Base-by-base conservation (phyloP, 306 rosid species). In the Dryas octopetala region DNA sequence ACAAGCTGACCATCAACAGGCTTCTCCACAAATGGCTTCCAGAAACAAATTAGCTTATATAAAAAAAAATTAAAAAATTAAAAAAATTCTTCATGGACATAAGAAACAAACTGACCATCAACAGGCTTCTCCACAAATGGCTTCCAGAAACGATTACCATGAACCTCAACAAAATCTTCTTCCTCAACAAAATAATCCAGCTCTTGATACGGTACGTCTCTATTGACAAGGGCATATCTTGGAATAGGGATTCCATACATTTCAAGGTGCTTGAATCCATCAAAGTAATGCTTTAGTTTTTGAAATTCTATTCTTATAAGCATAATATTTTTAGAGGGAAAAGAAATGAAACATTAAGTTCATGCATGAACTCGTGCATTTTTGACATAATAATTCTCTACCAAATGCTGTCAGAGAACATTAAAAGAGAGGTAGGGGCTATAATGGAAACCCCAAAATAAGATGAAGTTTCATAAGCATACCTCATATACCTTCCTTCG, bases 51-150 rank as follows among this genome's bases (percentile, higher is more conserved):
- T 76, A 49, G 70, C 47, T 73, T 52, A 72, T 63, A 58, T 6
- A 47, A 76, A 79, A 73, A 59, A 79, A 71, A 41, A 66, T 1
- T 32, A 32, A 23, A 23, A 23, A 23, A 23, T 23, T 23, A 23
- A 23, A 23, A 23, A 23, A 23, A 23, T 23, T 81, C 49, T 49
- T 62, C 58, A 63, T 47, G 60, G 41, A 66, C 69, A 58, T 45
- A 71, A 70, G 71, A 76, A 72, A 55, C 53, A 79, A 79, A 74
- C 97, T 90, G 81, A 95, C 99, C 99, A 81, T 89, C 84, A 76
- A 95, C 83, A 66, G 99, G 99, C 90, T 95, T 95, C 88, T 95
- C 99, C 78, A 95, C 99, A 88, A 95, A 95, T 67, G 99, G 99
- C 80, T 95, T 95, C 89, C 89, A 92, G 60, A 95, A 95, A 26